These are phyloP conservation scores for Exophiala calicioides DNA, from an alignment of 2,329 filamentous ascomycete genomes.

Conservation along the genomic window DNA sequence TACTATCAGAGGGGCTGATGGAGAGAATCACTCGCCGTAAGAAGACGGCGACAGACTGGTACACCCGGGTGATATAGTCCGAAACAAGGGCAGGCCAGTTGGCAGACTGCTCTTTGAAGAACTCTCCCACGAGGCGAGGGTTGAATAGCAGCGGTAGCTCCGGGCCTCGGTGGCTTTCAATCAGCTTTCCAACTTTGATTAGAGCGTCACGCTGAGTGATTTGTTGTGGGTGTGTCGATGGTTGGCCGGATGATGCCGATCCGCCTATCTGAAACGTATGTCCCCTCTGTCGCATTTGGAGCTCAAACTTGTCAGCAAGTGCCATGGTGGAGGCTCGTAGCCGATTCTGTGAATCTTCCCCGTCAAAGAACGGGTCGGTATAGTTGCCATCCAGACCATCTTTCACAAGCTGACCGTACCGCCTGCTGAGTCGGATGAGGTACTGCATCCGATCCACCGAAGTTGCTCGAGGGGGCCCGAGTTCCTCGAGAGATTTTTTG, in stretches of 20 bases:
- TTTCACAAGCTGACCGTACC: conserved; percentile 20
- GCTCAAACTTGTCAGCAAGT: conserved; percentile 31
- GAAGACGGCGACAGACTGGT: conserved; percentile 23
- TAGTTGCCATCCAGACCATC: conserved; percentile 30
- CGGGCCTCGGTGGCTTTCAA: conserved; percentile 15
- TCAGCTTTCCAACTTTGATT: conserved; percentile 13
- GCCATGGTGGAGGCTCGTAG: conserved; percentile 30
- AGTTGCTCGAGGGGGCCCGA: conserved; percentile 33
- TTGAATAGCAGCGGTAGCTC: conserved; percentile 19
- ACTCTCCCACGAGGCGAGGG: conserved; percentile 16
- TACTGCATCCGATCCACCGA: conserved; percentile 24
- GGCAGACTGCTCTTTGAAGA: conserved; percentile 26
- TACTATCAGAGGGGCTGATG: conserved; percentile 8
- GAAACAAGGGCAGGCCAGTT: conserved; percentile 16
- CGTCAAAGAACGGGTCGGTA: conserved; percentile 30
- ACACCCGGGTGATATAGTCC: conserved; percentile 18
- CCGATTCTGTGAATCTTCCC: conserved; percentile 13
- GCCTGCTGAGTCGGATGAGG: conserved; percentile 29
- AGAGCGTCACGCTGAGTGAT: conserved; percentile 13
- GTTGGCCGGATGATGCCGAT: too few relatives aligned
- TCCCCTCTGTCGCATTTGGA: conserved; percentile 28
- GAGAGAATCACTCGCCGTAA: conserved; percentile 26
- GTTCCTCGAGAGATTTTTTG: conserved; percentile 25
- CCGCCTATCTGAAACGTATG: conserved; percentile 30
- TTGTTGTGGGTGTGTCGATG: too few relatives aligned